A percentile compares a stretch with the other conserved stretches of the same genome.
Conservation (phyloP, 2,329 filamentous ascomycete species). For the Tetracladium maxilliforme region DNA sequence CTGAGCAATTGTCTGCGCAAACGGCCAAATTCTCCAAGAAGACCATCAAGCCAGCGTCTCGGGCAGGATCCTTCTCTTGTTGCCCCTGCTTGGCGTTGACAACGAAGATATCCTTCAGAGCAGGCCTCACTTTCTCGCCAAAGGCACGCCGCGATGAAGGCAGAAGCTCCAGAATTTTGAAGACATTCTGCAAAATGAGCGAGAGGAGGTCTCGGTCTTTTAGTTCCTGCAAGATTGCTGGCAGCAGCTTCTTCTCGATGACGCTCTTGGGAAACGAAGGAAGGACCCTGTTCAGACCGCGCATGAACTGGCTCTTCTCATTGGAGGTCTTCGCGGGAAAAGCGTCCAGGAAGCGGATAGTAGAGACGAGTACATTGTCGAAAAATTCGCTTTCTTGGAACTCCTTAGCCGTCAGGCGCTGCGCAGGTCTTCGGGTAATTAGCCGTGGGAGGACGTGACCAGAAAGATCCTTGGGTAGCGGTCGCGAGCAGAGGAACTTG, state of each 20-base stretch:
- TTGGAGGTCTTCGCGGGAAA: slow-evolving; percentile 82
- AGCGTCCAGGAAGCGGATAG: slow-evolving; percentile 84
- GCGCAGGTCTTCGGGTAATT: slow-evolving; percentile 75
- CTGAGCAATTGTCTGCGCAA: slow-evolving; percentile 68
- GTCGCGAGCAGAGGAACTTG: slow-evolving; percentile 67
- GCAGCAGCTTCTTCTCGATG: slow-evolving; percentile 86
- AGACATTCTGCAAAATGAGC: slow-evolving; percentile 78
- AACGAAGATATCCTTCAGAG: slow-evolving; percentile 71
- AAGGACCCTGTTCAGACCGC: slow-evolving; percentile 73
- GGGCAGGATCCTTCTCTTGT: slow-evolving; percentile 64
- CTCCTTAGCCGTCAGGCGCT: slow-evolving; percentile 74
- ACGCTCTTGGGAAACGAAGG: slow-evolving; percentile 88
- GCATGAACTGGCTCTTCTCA: slow-evolving; percentile 86
- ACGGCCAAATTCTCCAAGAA: slow-evolving; percentile 69
- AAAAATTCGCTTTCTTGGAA: slow-evolving; percentile 96
- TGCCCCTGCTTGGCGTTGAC: slow-evolving; percentile 33
- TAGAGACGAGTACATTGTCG: slow-evolving; percentile 91
- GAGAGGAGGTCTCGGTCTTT: slow-evolving; percentile 83
- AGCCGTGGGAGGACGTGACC: slow-evolving; percentile 67
- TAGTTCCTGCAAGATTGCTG: slow-evolving; percentile 78
- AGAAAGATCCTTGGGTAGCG: slow-evolving; percentile 66
- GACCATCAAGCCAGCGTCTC: slow-evolving; percentile 85
- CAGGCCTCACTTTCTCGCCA: slow-evolving; percentile 73
- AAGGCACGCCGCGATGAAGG: slow-evolving; percentile 68
- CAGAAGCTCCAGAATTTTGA: slow-evolving; percentile 72